Percentiles rank a stretch among this genome's conserved stretches.
phyloP scores from a whole-genome alignment of 305 asterid species.

The Plantago coronopus region DNA sequence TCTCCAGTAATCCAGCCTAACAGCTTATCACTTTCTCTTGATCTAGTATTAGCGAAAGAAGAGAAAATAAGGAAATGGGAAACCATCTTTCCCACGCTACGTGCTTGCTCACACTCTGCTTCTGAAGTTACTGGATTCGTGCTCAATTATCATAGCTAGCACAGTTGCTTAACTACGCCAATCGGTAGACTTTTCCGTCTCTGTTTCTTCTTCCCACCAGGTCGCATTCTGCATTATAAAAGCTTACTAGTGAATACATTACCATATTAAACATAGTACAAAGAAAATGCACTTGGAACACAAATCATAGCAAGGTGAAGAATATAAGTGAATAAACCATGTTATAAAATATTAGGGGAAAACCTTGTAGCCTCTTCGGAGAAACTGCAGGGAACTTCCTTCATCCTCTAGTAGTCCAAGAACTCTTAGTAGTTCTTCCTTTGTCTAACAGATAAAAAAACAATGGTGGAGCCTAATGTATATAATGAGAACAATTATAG shows the following conservation, averaged over 20 bases:
- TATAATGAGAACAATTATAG: slow-evolving; percentile 2
- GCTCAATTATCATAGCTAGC: not conserved
- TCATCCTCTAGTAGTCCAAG: slow-evolving; percentile 82
- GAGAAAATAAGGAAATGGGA: too few species aligned
- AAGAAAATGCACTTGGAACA: slow-evolving; percentile 1
- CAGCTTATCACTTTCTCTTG: slow-evolving; percentile 1
- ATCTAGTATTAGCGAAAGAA: not conserved
- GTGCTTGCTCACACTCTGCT: too few species aligned
- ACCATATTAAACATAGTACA: not conserved
- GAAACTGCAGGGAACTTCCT: slow-evolving; percentile 96
- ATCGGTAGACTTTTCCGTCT: slow-evolving; percentile 65
- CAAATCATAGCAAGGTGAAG: not conserved
- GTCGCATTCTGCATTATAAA: slow-evolving; percentile 62
- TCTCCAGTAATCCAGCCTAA: too few species aligned
- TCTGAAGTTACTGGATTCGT: slow-evolving; percentile 5
- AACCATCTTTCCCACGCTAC: too few species aligned
- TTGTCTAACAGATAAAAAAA: slow-evolving; percentile 50
- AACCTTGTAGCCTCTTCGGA: slow-evolving; percentile 95
- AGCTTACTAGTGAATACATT: slow-evolving; percentile 18
- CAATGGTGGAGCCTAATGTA: not conserved
- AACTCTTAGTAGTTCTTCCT: slow-evolving; percentile 92
- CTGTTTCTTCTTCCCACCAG: slow-evolving; percentile 97
- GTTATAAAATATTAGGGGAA: not conserved
- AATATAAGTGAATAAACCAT: too few species aligned
- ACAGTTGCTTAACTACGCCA: slow-evolving; percentile 73